Conservation (phyloP, 2,329 filamentous ascomycete genomes). For the Thelonectria olida region DNA sequence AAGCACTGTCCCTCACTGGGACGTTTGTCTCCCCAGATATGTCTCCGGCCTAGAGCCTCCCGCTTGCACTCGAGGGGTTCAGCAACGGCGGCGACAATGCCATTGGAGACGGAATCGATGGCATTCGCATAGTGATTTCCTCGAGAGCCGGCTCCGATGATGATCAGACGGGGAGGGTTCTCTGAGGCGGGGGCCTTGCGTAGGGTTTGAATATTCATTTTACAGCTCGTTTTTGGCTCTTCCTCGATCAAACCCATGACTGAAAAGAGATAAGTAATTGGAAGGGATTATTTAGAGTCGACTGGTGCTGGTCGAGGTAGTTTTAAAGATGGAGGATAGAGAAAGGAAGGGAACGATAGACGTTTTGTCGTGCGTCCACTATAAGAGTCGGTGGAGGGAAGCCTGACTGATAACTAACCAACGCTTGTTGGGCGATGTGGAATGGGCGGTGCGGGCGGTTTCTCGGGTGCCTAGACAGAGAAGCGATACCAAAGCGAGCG, state of each 20-base stretch:
- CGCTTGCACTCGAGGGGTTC: conserved; percentile 86
- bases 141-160: conserved; percentile 85
- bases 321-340: neutral
- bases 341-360: neutral
- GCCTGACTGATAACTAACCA: neutral
- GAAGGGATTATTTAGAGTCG: neutral
- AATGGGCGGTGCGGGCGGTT: neutral
- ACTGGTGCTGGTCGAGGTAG: neutral
- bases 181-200: conserved; percentile 56
- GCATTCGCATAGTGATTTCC: conserved; percentile 78
- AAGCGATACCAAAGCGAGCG: neutral
- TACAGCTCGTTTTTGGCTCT: conserved; percentile 17
- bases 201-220: conserved; percentile 41
- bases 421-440: conserved; percentile 2
- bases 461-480: neutral
- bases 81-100: conserved; percentile 78
- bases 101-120: conserved; percentile 71
- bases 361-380: neutral
- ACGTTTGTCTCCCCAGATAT: conserved; percentile 72
- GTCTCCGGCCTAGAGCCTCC: conserved; percentile 71
- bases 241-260: neutral
- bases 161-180: conserved; percentile 72
- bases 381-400: neutral
- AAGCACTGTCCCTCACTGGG: conserved; percentile 75
- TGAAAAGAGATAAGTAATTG: neutral